These are phyloP conservation scores for Melanomma pulvis-pyrius DNA, from an alignment of 495 filamentous ascomycete genomes.

Conservation along the genomic window DNA sequence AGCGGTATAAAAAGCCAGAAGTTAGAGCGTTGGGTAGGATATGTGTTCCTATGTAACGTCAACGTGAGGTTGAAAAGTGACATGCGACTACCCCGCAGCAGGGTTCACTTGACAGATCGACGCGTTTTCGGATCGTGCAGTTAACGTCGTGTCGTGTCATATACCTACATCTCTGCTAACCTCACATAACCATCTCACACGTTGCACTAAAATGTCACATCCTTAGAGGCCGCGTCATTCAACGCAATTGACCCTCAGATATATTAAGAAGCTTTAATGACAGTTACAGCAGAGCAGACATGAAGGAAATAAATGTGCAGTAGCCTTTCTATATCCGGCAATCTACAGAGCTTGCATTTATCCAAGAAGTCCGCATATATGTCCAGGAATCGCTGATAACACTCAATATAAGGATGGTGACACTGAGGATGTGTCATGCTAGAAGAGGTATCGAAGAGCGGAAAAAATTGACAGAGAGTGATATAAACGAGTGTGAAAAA, in stretches of 20 bases:
- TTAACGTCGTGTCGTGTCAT: background rate
- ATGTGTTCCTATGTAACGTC: slow-evolving; percentile 34
- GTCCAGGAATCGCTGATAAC: background rate
- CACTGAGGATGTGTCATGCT: too few species aligned
- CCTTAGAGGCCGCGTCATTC: slow-evolving; percentile 14
- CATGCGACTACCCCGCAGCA: slow-evolving; percentile 23
- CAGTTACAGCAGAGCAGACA: slow-evolving; percentile 14
- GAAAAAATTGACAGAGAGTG: background rate
- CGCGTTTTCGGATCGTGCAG: background rate
- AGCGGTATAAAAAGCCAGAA: background rate
- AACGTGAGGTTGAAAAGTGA: slow-evolving; percentile 24
- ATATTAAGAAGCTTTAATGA: slow-evolving; percentile 10
- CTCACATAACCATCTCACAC: background rate
- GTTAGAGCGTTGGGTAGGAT: background rate
- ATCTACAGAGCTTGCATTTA: slow-evolving; percentile 18
- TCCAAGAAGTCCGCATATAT: slow-evolving; percentile 3
- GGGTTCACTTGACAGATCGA: background rate
- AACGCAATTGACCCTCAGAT: background rate
- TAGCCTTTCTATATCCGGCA: background rate
- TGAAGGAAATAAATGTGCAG: background rate
- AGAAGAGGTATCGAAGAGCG: background rate
- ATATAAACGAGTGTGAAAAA: background rate
- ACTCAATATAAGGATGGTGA: background rate
- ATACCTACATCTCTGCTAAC: background rate
- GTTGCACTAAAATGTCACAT: slow-evolving; percentile 27